Base-by-base conservation (phyloP, 2,329 filamentous ascomycete genomes). In the Aspergillus ibericus region DNA sequence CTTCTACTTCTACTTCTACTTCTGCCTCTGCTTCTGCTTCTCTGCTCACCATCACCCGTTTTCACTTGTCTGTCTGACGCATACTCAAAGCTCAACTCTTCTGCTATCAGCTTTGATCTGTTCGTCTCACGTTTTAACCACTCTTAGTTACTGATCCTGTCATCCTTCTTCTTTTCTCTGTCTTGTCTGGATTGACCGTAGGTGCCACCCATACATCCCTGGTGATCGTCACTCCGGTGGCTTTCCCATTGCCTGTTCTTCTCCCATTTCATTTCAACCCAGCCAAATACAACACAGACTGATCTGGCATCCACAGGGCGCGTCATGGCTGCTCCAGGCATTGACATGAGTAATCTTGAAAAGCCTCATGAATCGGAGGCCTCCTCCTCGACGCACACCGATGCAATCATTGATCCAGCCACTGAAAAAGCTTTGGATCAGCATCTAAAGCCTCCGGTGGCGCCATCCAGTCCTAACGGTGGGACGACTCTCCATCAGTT, bases 331-430 rank as follows among this genome's bases (percentile, higher is more conserved):
- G 58, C 46, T 38, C 51, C 60, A 42, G 66, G 59, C 40, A 69
- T 60, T 29, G 51, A 56, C 29, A 59, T 59, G 22, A 60, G 59
- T n/a, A 61, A 47, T 34, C 58, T 60, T 15, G 72, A 75, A 49
- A 70, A 64, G 29, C 54, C 65, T 12, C 67, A 67, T 27, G 63
- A 70, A 29, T 73, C 72, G 4, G 73, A 74, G 48, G 61, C 66
- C n/a, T 75, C 72, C 0, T 72, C 70, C 27, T 65, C 69, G 4
- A 70, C 72, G 12, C 68, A 73, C n/a, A 65, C 63, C 6, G 71
- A 74, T 52, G 65, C 61, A 4, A 63, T 61, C 16, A 59, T 65
- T 38, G 59, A 68, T 22, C 51, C 54, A 5, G 53, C 56, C 16
- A 63, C 59, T 34, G 69, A 70, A 46, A 68, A 70, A 25, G 50